Evolutionary conservation across 2,329 filamentous ascomycete species (phyloP), one percentile per base, ranked within the genome.

Genomic region (Clarireedia homoeocarpa): DNA sequence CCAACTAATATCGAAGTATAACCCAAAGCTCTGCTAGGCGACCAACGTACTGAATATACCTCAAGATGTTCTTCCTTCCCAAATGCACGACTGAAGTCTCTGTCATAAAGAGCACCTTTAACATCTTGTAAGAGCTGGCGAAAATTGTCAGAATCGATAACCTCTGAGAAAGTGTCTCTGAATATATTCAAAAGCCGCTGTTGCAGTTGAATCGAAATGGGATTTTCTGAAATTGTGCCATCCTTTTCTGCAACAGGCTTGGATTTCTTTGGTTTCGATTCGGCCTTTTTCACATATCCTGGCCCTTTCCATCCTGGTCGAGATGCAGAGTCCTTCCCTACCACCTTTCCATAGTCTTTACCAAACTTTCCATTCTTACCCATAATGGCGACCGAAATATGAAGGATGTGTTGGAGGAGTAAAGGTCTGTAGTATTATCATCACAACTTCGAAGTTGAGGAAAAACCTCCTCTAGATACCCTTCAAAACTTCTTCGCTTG

Each of bases 31-130:
- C 94, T 79, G 52, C 88, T 87, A 1, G 92, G 89, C 71, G 91
- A 96, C 91, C 92, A 99, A 64, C 94, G 77, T 53, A 89, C 82
- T 7, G 90, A 89, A 74, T 99, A 99, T 9, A 87, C 88, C 59
- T 87, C 82, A 17, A 96, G 78, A 64, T 86, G 81, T 46, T 86
- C 82, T 55, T 82, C 77, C 47, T 77, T 77, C 0, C 83, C 84
- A 72, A 97, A 99, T 0, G 92, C 92, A 15, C 76, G 74, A 12
- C 78, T 77, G 71, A 97, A 97, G 69, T 97, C 89, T 34, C 94
- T 83, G 57, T 88, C 84, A 70, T 86, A 97, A 7, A 99, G 77
- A 61, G 92, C 89, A 6, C 84, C 78, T 71, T 97, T 99, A 60
- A 97, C 82, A 52, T 85, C 82, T 67, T 96, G 92, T 20, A 97